These are phyloP conservation scores for Cenchrus americanus DNA, from an alignment of 176 grass and related monocot species.

Conservation along the genomic window DNA sequence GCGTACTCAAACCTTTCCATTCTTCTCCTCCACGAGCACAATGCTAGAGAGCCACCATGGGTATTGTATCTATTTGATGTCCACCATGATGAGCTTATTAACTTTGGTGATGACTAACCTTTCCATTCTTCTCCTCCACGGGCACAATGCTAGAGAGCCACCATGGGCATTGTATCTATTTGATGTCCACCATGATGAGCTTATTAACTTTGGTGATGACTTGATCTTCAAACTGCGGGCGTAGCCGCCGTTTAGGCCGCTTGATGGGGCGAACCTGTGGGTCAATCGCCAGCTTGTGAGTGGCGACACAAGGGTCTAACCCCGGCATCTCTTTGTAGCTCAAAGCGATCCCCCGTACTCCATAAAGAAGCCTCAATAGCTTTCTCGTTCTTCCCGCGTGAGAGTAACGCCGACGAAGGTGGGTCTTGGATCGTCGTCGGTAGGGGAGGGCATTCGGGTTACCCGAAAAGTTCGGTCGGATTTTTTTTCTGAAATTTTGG, in stretches of 20 bases:
- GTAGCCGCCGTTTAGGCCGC: neutral
- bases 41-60: neutral
- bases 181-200: neutral
- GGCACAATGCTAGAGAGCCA: neutral
- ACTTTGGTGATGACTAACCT: neutral
- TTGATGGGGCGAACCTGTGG: neutral
- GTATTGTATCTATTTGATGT: neutral
- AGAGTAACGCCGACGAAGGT: too few relatives aligned
- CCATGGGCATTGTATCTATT: neutral
- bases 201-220: neutral
- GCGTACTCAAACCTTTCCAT: neutral
- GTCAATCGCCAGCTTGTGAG: too few relatives aligned
- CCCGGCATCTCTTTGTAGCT: constrained; percentile 1
- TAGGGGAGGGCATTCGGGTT: too few relatives aligned
- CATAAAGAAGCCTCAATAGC: too few relatives aligned
- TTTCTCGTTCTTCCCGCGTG: too few relatives aligned
- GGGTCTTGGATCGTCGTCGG: too few relatives aligned
- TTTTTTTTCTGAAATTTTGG: too few relatives aligned
- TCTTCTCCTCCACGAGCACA: neutral
- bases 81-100: neutral
- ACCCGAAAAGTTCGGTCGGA: too few relatives aligned
- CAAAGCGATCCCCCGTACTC: neutral
- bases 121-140: neutral
- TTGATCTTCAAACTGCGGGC: neutral
- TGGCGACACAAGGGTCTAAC: neutral